Evolutionary conservation across 495 filamentous ascomycete species (phyloP), one percentile per base, ranked within the genome.

Genomic region (Delitschia confertaspora): DNA sequence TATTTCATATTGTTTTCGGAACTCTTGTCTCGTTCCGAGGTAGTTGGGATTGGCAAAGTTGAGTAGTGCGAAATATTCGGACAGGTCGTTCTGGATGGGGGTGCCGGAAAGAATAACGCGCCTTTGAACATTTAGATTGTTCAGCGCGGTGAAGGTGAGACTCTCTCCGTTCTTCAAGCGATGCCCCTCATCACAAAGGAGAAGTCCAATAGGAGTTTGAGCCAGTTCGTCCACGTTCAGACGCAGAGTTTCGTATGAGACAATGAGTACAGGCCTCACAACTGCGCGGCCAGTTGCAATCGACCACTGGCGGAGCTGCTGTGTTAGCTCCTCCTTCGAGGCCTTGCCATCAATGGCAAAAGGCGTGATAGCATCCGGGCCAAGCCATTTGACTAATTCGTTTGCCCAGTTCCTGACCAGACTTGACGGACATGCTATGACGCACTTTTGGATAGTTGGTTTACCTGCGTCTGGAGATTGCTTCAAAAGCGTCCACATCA

Each of bases 171-270:
- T 99, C 61, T 99, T 99, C 29, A 99, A 65, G n/a, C 91, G 82
- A 71, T 99, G 91, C 1, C 91, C 91, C 65, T 99, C 91, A 51
- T 99, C 91, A 59, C 91, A 96, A n/a, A 99, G 74, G 59, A 99
- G 79, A 7, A 99, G 67, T 4, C 91, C 91, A 52, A 99, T 96
- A 2, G 80, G 80, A 2, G 82, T 83, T 42, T 87, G 78, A 38
- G 78, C 83, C 30, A 99, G 73, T 51, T 89, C 80, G n/a, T 86
- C 83, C 6, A 85, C 81, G 49, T 99, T 88, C 38, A 96, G 67
- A 16, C 91, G 81, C 4, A 99, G 72, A 0, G 93, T 96, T 59
- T 99, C 91, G 58, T 99, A 99, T 1, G 91, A 96, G 36, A 99
- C 88, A 37, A 99, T 99, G n/a, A 99, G 80, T n/a, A 95, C 86